Evolutionary conservation across 352 stramenopile species (phyloP).

Genomic region (Aphanomyces astaci): DNA sequence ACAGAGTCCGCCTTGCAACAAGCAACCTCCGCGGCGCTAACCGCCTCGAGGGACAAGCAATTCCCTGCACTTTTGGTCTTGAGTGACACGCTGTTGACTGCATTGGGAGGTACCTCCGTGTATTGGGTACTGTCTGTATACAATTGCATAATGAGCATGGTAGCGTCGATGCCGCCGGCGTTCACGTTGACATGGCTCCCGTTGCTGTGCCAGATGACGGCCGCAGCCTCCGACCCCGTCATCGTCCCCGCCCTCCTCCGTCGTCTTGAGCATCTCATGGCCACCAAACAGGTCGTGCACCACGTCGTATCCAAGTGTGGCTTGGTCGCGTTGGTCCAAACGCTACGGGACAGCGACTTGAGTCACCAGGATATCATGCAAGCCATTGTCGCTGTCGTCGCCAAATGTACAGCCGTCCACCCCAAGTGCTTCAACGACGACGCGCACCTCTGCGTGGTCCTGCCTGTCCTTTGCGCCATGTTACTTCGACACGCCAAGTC

Average conservation of each 20-base stretch:
- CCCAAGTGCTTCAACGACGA: conserved; percentile 18
- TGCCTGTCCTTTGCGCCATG: background rate
- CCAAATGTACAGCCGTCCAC: background rate
- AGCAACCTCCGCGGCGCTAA: background rate
- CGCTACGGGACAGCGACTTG: background rate
- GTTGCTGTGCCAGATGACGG: background rate
- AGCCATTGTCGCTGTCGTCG: background rate
- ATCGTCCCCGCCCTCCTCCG: background rate
- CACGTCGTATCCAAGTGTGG: conserved; percentile 7
- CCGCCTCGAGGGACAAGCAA: background rate
- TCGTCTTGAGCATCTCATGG: background rate
- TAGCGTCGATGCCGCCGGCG: background rate
- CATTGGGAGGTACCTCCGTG: background rate
- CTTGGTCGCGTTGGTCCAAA: background rate
- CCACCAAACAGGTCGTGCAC: background rate
- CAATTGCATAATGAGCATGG: background rate
- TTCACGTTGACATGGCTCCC: background rate
- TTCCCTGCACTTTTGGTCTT: background rate
- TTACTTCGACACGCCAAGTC: background rate
- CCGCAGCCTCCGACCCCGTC: background rate
- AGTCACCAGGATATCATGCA: background rate
- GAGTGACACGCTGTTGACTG: background rate
- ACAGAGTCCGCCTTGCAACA: background rate
- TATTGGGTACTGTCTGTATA: too few species aligned
- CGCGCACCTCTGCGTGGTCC: background rate